Percentiles rank a stretch among this genome's conserved stretches.
phyloP scores from a whole-genome alignment of 345 rosid genomes.

The Passiflora organensis region DNA sequence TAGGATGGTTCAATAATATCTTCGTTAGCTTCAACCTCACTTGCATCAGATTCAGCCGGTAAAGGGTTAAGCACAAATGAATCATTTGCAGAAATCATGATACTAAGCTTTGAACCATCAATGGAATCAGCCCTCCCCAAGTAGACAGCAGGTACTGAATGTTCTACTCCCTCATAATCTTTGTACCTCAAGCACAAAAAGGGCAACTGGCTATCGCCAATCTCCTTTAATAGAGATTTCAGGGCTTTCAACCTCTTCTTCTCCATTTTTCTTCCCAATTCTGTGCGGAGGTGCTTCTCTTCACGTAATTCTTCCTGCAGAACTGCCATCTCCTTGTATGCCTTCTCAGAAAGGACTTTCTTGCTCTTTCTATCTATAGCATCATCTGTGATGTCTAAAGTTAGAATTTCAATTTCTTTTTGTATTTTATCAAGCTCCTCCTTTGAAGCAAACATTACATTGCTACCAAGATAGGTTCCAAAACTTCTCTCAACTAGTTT shows the following conservation, averaged over 20 bases:
- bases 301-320: constrained; percentile 68
- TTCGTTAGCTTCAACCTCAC: constrained; percentile 26
- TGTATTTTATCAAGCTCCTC: constrained; percentile 74
- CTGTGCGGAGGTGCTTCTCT: constrained; percentile 61
- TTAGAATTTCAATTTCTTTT: constrained; percentile 61
- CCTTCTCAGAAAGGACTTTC: constrained; percentile 51
- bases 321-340: constrained; percentile 67
- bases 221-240: constrained; percentile 56
- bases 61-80: constrained; percentile 31
- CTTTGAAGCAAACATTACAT: constrained; percentile 85
- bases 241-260: constrained; percentile 57
- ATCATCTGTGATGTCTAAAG: constrained; percentile 65
- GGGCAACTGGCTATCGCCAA: constrained; percentile 65
- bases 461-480: constrained; percentile 92
- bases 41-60: constrained; percentile 22
- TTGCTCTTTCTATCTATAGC: constrained; percentile 76
- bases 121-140: constrained; percentile 59
- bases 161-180: constrained; percentile 68
- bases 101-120: constrained; percentile 40
- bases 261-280: constrained; percentile 58
- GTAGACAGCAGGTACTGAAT: constrained; percentile 69
- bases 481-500: constrained; percentile 90
- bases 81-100: constrained; percentile 34
- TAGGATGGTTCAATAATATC: constrained; percentile 52
- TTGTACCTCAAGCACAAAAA: constrained; percentile 79